phyloP scores from a whole-genome alignment of 768 basidiomycete genomes.

The Lentinula edodes region DNA sequence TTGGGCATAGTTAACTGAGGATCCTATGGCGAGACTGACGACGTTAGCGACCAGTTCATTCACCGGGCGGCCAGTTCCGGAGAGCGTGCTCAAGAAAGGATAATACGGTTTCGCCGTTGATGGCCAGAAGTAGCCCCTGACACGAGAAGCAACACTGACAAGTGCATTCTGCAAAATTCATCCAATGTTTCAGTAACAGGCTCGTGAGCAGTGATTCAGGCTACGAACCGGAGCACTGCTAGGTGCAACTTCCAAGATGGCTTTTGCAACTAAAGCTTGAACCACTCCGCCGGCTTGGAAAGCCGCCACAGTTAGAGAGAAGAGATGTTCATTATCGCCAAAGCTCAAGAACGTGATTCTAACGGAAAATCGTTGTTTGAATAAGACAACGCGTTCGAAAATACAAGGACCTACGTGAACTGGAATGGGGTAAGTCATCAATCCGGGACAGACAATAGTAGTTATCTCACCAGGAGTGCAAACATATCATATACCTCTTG shows the following conservation, averaged over 20 bases:
- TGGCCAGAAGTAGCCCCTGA: conserved; percentile 23
- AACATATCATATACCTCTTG: conserved; percentile 44
- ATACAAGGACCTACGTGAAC: neutral
- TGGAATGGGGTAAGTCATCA: neutral
- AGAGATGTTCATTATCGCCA: conserved; percentile 13
- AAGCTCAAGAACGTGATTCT: conserved; percentile 14
- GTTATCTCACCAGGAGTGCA: conserved; percentile 12
- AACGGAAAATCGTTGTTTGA: neutral
- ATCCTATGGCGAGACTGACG: conserved; percentile 41
- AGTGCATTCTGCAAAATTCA: conserved; percentile 21
- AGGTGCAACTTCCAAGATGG: conserved; percentile 18
- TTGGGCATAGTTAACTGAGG: conserved; percentile 43
- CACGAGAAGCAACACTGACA: conserved; percentile 17
- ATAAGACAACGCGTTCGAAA: neutral
- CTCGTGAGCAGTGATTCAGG: neutral
- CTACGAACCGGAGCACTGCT: conserved; percentile 20
- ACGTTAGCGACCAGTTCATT: conserved; percentile 38
- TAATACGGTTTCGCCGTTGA: conserved; percentile 27
- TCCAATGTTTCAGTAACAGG: neutral
- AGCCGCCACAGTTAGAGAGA: conserved; percentile 10
- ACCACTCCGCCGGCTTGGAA: conserved; percentile 14
- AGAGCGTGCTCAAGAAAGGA: conserved; percentile 32
- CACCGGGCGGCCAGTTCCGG: conserved; percentile 28
- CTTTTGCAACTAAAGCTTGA: conserved; percentile 13
- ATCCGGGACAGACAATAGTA: neutral